Evolutionary conservation across 495 filamentous ascomycete species (phyloP).

Genomic region (Hapsidospora chrysogenum): DNA sequence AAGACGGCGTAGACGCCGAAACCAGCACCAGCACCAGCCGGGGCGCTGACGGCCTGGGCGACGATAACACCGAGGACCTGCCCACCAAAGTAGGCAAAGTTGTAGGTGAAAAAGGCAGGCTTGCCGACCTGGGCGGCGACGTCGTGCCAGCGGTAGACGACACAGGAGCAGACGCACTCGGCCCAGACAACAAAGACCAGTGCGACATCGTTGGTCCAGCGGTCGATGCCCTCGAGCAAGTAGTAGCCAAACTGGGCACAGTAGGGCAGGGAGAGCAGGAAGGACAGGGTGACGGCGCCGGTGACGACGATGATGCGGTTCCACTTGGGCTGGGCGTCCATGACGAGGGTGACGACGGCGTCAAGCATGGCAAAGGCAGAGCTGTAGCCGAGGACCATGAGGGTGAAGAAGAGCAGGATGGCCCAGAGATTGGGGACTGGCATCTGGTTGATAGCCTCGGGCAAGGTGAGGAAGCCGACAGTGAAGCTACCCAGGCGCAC

Average conservation of each 20-base stretch:
- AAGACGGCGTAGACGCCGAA: constrained; percentile 3
- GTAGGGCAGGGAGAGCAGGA: constrained; percentile 3
- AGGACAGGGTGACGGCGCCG: constrained; percentile 4
- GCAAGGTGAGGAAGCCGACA: constrained; percentile 21
- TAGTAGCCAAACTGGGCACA: constrained; percentile 7
- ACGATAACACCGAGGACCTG: constrained; percentile 18
- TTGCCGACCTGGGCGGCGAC: constrained; percentile 15
- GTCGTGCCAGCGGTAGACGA: constrained; percentile 9
- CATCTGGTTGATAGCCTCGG: constrained; percentile 20
- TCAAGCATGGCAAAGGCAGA: constrained; percentile 7
- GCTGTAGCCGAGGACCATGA: constrained; percentile 6
- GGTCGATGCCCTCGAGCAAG: constrained; percentile 4
- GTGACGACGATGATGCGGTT: constrained; percentile 4
- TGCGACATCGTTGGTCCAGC: constrained; percentile 5
- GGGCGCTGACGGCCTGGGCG: constrained; percentile 11
- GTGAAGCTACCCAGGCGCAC: constrained; percentile 18
- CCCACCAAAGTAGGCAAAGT: constrained; percentile 18
- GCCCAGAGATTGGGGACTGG: constrained; percentile 24
- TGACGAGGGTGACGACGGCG: constrained; percentile 3
- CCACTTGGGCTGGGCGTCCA: constrained; percentile 3
- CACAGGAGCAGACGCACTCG: constrained; percentile 2
- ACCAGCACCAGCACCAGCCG: constrained; percentile 17
- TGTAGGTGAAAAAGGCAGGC: constrained; percentile 14
- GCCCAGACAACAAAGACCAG: constrained; percentile 6
- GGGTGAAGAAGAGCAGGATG: constrained; percentile 19